phyloP scores from a whole-genome alignment of 2,329 filamentous ascomycete species.

The Cercospora canescens region DNA sequence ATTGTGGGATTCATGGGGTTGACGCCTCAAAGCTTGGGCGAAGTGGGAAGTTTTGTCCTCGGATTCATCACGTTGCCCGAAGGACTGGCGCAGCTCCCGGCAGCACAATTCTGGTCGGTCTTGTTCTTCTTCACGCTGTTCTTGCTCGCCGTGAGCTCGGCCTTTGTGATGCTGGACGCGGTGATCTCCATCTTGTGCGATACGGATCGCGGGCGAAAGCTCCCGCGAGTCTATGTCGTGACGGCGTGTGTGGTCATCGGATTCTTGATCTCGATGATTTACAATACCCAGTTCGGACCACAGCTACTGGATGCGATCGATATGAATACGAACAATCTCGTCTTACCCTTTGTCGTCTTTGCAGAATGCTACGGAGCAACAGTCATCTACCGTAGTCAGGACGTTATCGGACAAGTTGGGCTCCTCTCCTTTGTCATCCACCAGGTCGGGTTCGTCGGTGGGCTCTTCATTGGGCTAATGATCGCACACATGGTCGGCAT shows the following conservation, averaged over 20 bases:
- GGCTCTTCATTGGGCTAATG: slow-evolving; percentile 53
- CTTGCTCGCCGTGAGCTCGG: slow-evolving; percentile 41
- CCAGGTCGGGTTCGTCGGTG: slow-evolving; percentile 55
- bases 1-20: slow-evolving; percentile 51
- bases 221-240: slow-evolving; percentile 12
- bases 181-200: slow-evolving; percentile 43
- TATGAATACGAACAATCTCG: slow-evolving; percentile 57
- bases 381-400: slow-evolving; percentile 54
- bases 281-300: slow-evolving; percentile 60
- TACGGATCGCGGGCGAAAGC: neutral
- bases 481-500: slow-evolving; percentile 47
- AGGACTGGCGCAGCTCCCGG: slow-evolving; percentile 58
- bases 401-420: slow-evolving; percentile 49
- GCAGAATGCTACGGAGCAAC: slow-evolving; percentile 55
- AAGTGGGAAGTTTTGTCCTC: slow-evolving; percentile 56
- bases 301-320: slow-evolving; percentile 57
- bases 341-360: slow-evolving; percentile 57
- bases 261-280: slow-evolving; percentile 57
- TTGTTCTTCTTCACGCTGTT: slow-evolving; percentile 60
- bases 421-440: slow-evolving; percentile 46
- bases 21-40: slow-evolving; percentile 42
- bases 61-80: slow-evolving; percentile 60
- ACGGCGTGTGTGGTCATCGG: slow-evolving; percentile 51
- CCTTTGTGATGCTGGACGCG: slow-evolving; percentile 57
- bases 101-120: slow-evolving; percentile 58